Evolutionary conservation across 2,329 filamentous ascomycete genomes (phyloP), one percentile per base, ranked within the genome.

Genomic region (Lasiodiplodia sp.): DNA sequence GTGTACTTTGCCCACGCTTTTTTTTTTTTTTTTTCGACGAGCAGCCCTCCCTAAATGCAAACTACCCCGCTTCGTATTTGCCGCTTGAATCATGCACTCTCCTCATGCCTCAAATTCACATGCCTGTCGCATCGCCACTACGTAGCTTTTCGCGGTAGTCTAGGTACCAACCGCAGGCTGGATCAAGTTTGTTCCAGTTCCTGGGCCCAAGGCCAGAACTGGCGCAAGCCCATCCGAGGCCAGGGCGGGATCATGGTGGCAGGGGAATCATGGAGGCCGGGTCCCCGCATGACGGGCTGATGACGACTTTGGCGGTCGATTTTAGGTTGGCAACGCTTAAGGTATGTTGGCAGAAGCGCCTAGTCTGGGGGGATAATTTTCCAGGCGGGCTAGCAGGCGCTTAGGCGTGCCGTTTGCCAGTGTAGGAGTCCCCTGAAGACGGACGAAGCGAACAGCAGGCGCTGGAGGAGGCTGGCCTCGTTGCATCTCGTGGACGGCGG

Each of bases 271-370:
- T 16, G 57, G 40, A 4, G 25, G 16, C n/a, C 25, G 47, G 60
- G 37, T 64, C 44, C 40, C 40, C 47, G 60, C 60, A 64, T 64
- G 60, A 64, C 40, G 60, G 47, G 44, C 14, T 5, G 60, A 64
- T 51, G 60, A 64, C 47, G 60, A 51, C 28, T 64, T 21, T 38
- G 60, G 28, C 21, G 28, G 23, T 21, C n/a, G 60, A 52, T 52
- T 64, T 52, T 47, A 64, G 60, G 60, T 64, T 51, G 28, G 40
- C 25, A 31, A 52, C 23, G 40, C 31, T 49, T 28, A 28, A 28
- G 28, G 28, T 14, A 18, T 28, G 44, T 62, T 34, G 40, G 58
- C 40, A 49, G 21, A 60, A 47, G 12, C 25, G 23, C 56, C 56
- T 38, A 62, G 23, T 7, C 14, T 23, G n/a, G 12, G 31, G n/a